Conservation (phyloP, 495 filamentous ascomycete species). For the Neurospora sp. region DNA sequence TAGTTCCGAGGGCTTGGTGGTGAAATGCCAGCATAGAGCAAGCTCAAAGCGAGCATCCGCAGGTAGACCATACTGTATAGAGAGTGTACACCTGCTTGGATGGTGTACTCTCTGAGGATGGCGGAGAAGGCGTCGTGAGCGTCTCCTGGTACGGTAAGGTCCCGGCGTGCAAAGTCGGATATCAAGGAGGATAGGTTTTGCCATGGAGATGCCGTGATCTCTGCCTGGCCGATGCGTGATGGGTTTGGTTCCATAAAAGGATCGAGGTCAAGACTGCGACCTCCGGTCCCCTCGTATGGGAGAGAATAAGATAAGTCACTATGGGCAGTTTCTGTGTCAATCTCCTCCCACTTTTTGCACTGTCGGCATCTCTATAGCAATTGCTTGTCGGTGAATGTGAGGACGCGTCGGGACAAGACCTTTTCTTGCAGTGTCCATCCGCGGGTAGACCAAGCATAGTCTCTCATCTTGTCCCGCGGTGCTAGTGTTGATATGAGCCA, state of each 20-base stretch:
- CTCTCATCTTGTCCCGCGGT: constrained; percentile 3
- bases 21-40: no score
- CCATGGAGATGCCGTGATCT: no score
- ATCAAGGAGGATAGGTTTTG: no score
- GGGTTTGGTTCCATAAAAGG: not conserved
- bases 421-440: constrained; percentile 39
- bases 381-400: constrained; percentile 27
- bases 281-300: not conserved
- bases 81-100: no score
- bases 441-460: constrained; percentile 20
- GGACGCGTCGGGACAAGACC: constrained; percentile 21
- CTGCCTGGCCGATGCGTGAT: not conserved
- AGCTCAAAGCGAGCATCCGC: no score
- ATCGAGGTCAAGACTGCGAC: not conserved
- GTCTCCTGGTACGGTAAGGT: no score
- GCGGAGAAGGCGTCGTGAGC: no score
- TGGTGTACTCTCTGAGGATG: no score
- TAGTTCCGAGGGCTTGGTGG: no score
- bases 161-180: no score
- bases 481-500: not conserved
- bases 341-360: not conserved
- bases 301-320: not conserved
- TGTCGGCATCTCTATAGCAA: constrained; percentile 25
- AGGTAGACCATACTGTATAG: no score
- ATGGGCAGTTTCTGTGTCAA: not conserved